These are phyloP conservation scores for Sungouiozyma ichnusensis DNA, from an alignment of 805 yeast genomes.

Conservation along the genomic window DNA sequence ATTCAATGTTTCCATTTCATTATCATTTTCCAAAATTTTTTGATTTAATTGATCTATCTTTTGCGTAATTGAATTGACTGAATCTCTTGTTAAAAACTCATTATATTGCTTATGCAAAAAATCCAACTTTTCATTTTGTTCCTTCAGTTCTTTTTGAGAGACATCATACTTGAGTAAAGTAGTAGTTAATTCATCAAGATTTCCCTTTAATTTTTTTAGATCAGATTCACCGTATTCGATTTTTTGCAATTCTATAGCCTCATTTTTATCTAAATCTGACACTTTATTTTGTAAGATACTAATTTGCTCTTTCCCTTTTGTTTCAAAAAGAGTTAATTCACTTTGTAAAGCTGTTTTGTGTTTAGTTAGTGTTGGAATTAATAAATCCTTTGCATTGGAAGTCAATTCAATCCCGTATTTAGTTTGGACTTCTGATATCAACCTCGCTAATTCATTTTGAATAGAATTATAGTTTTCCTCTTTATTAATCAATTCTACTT, in stretches of 20 bases:
- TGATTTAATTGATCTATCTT: slow-evolving; percentile 32
- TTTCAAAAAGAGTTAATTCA: not conserved
- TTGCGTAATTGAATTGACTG: slow-evolving; percentile 23
- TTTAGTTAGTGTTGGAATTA: not conserved
- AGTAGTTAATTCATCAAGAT: slow-evolving; percentile 30
- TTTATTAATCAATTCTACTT: slow-evolving; percentile 35
- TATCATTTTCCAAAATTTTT: slow-evolving; percentile 30
- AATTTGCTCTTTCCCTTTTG: slow-evolving; percentile 16
- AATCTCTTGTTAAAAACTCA: slow-evolving; percentile 21
- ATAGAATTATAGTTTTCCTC: slow-evolving; percentile 1
- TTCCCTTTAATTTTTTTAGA: slow-evolving; percentile 26
- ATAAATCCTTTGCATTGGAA: not conserved
- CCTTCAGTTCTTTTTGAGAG: slow-evolving; percentile 39
- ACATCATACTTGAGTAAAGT: slow-evolving; percentile 31
- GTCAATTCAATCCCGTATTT: not conserved
- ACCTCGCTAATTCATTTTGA: not conserved
- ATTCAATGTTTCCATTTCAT: slow-evolving; percentile 42
- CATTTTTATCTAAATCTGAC: slow-evolving; percentile 12
- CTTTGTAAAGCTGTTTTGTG: not conserved
- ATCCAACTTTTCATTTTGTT: slow-evolving; percentile 35
- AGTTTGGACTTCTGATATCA: not conserved
- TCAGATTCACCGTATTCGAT: slow-evolving; percentile 40
- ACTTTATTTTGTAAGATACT: slow-evolving; percentile 7
- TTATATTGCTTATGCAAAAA: slow-evolving; percentile 30
- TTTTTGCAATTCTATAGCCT: slow-evolving; percentile 26